Evolutionary conservation across 176 grass and related monocot species (phyloP).

Genomic region (Phoenix dactylifera): DNA sequence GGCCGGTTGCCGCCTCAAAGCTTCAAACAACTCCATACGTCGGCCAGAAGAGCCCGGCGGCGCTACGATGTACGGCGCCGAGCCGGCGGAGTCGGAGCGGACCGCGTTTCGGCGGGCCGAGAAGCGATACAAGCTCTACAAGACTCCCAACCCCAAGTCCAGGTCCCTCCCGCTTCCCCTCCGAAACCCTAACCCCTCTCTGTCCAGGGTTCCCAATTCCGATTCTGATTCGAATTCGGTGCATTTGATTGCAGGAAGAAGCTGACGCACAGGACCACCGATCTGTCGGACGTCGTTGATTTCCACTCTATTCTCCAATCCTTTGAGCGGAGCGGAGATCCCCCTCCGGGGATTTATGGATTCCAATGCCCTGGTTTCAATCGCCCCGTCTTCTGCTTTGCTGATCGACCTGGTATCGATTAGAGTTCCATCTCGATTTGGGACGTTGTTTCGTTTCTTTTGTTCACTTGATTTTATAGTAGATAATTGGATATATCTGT

Average conservation of each 20-base stretch:
- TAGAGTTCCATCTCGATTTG: background rate
- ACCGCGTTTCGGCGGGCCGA: constrained; percentile 64
- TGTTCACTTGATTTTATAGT: background rate
- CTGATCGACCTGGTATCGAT: constrained; percentile 33
- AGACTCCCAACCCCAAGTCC: constrained; percentile 44
- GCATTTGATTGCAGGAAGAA: constrained; percentile 16
- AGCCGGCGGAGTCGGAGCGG: constrained; percentile 36
- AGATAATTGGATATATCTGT: too few species aligned
- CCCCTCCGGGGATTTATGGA: constrained; percentile 25
- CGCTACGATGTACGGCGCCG: constrained; percentile 42
- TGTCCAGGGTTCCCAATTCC: background rate
- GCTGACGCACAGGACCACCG: constrained; percentile 4
- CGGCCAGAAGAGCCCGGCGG: too few species aligned
- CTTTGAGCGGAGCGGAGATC: constrained; percentile 18
- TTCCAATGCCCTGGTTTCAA: constrained; percentile 35
- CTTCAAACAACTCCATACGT: too few species aligned
- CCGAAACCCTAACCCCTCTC: background rate
- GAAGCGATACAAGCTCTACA: constrained; percentile 92
- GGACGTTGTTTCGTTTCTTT: background rate
- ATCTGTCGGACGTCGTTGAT: constrained; percentile 45
- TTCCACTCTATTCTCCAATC: constrained; percentile 32
- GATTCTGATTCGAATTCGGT: background rate
- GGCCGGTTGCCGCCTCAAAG: too few species aligned
- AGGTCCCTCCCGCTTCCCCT: constrained; percentile 10
- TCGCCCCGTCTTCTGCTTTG: constrained; percentile 62